These are phyloP conservation scores for Kregervanrija fluxuum DNA, from an alignment of 805 yeast genomes.

Conservation along the genomic window DNA sequence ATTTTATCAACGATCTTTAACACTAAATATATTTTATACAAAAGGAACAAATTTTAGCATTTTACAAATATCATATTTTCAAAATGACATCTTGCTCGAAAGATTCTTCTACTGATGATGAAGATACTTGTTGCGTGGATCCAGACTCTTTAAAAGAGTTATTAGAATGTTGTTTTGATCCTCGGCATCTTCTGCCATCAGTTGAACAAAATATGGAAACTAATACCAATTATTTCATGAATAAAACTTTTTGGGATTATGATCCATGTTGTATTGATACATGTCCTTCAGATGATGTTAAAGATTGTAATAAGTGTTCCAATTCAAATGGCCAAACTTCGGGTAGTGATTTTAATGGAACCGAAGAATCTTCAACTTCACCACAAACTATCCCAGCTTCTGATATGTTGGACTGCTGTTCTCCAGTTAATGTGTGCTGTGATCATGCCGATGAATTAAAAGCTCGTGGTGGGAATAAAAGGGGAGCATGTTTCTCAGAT, in stretches of 20 bases:
- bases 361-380: background rate
- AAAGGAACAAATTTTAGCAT: too few relatives aligned
- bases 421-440: too few relatives aligned
- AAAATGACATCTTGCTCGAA: too few relatives aligned
- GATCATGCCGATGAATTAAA: too few relatives aligned
- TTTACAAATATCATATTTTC: too few relatives aligned
- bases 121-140: slow-evolving; percentile 4
- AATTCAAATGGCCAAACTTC: background rate
- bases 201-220: background rate
- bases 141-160: slow-evolving; percentile 8
- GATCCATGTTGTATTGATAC: slow-evolving; percentile 5
- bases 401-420: background rate
- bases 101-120: background rate
- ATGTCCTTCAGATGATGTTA: background rate
- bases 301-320: background rate
- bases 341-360: background rate
- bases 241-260: slow-evolving; percentile 3
- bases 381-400: background rate
- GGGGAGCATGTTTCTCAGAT: too few relatives aligned
- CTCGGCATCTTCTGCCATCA: slow-evolving; percentile 5
- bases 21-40: too few relatives aligned
- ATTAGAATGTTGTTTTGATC: slow-evolving; percentile 13
- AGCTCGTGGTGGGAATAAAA: too few relatives aligned
- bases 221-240: slow-evolving; percentile 1
- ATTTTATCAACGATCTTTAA: too few relatives aligned